Evolutionary conservation across 805 yeast genomes (phyloP), one percentile per base, ranked within the genome.

Genomic region (Yarrowia deformans): DNA sequence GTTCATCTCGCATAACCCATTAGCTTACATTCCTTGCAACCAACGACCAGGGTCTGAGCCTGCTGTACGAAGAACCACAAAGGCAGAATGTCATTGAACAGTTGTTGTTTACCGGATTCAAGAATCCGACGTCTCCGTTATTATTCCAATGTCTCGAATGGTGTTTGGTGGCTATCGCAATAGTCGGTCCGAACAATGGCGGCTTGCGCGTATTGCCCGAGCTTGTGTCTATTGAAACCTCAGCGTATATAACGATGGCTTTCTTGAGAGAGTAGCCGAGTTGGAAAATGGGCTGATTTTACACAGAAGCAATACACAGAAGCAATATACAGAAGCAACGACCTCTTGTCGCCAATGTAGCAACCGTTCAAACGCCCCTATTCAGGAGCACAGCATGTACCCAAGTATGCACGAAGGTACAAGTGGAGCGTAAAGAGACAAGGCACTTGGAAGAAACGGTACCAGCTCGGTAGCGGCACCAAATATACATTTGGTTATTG

Each of bases 281-380:
- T 16, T 3, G 18, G 13, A 9, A n/a, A 46, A 23, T 46, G 50
- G 50, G 7, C 50, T 46, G 50, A 46, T 46, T 19, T 19, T 19
- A 19, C n/a, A 23, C 50, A 46, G 16, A 46, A 46, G 50, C 50
- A 46, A 46, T 46, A 34, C 19, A 8, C 46, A 43, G 23, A 43
- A 43, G 46, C 46, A 43, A 43, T 18, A 13, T 8, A 23, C 14
- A 9, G 9, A 12, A 5, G 9, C 40, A 39, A 23, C 29, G 29
- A 23, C 29, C 40, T 13, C 40, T 39, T 10, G 40, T 12, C 10
- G 9, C 39, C 9, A 35, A 35, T 1, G 1, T 5, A 9, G 39
- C 39, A 5, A 42, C 19, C 1, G 8, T 23, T 23, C 29, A 4
- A 23, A 23, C 29, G 29, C 2, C 29, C n/a, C 4, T 23, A 23